Evolutionary conservation across 768 basidiomycete genomes (phyloP).

Genomic region (Suillus subluteus): DNA sequence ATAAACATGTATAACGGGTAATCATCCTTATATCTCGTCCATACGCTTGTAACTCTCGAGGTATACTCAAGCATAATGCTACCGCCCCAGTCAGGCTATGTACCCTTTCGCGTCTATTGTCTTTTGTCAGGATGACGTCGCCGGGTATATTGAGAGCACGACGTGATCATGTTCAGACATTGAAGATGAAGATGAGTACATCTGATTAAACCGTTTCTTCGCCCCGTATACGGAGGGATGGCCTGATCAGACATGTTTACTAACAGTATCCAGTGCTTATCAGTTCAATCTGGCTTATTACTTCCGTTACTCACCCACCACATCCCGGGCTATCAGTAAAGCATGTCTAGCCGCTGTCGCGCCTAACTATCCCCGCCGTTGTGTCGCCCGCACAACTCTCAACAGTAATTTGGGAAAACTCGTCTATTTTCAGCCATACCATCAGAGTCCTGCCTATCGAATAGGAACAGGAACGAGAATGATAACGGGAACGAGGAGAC

Average conservation of each 20-base stretch:
- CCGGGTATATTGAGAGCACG: conserved; percentile 43
- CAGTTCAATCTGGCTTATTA: no score
- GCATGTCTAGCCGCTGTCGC: no score
- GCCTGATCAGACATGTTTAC: neutral
- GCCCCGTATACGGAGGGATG: neutral
- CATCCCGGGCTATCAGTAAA: no score
- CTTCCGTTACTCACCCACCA: no score
- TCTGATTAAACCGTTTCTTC: neutral
- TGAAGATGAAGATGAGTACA: neutral
- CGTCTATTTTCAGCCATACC: no score
- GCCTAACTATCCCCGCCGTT: no score
- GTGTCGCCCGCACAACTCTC: no score
- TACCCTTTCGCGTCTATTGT: conserved; percentile 39
- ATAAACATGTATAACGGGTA: conserved; percentile 18
- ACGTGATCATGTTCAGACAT: neutral
- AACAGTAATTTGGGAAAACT: no score
- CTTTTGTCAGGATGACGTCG: conserved; percentile 38
- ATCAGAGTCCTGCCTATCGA: no score
- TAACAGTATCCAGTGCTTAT: no score
- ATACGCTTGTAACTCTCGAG: conserved; percentile 45
- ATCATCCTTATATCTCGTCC: conserved; percentile 46
- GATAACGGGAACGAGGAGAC: no score
- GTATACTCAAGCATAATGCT: conserved; percentile 48
- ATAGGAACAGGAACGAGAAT: no score
- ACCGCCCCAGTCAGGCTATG: conserved; percentile 46